Evolutionary conservation across 2,329 filamentous ascomycete species (phyloP), one percentile per base, ranked within the genome.

Genomic region (Diatrype stigma): DNA sequence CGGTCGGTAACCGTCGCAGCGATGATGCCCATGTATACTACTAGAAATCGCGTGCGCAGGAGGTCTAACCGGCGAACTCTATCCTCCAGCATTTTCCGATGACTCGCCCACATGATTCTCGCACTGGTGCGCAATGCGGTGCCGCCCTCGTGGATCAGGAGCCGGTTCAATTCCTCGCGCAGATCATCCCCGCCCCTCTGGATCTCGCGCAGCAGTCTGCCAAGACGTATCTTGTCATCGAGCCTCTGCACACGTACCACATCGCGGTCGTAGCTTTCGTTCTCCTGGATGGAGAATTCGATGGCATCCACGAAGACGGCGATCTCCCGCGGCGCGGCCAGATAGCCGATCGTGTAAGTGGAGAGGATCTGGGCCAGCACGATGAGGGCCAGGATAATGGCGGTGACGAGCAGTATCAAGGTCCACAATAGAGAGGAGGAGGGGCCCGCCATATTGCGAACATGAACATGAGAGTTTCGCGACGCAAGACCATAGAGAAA

Each of bases 1-100:
- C 58, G 58, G 21, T 66, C 60, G 44, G 57, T 60, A 16, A 65
- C 64, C 42, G 64, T 65, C 11, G 70, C 66, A 12, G 76, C 71
- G 48, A 85, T 73, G 53, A 84, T 76, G 56, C 81, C 79, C 79
- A 86, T 80, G 65, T 84, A 84, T 35, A 84, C 74, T 34, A 85
- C 80, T 30, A 86, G 68, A 62, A 86, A 85, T 54, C 82, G 77
- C 80, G 84, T 84, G 63, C 82, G 75, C 62, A 86, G 64, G 60
- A 85, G 67, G 58, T 86, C 83, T 38, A 86, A 69, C 45, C 81
- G 73, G 50, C 79, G 75, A 49, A 85, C 70, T 47, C 79, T 75
- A 56, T 82, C 80, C 63, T 84, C 79, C 46, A 86, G 68, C 47
- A 73, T 71, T 47, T 65, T 67, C 58, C 79, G 75, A 61, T 78